Conservation (phyloP, 1,139 yeast genomes). For the Lodderomyces pseudojiufengensis region DNA sequence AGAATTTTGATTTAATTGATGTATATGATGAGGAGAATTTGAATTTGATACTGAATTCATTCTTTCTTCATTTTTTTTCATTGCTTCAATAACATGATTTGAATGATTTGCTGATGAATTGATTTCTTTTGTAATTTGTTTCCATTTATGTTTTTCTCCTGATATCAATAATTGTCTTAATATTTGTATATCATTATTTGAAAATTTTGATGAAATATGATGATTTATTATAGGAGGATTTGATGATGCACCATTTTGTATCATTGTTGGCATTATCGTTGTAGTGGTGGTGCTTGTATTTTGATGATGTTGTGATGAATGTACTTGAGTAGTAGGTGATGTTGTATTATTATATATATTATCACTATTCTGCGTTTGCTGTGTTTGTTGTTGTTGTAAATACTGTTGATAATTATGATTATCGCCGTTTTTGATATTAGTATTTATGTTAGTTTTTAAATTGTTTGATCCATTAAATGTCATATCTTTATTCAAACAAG, state of each 20-base stretch:
- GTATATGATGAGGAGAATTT: no score
- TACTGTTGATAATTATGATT: no score
- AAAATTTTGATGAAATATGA: slow-evolving; percentile 23
- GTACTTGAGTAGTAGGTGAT: no score
- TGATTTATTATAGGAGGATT: slow-evolving; percentile 13
- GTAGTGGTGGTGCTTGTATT: not conserved
- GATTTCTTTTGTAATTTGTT: slow-evolving; percentile 44
- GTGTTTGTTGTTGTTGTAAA: no score
- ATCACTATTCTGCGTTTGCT: no score
- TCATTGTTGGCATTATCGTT: slow-evolving; percentile 6
- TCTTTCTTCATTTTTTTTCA: slow-evolving; percentile 3
- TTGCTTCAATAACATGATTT: slow-evolving; percentile 18
- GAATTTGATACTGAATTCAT: not conserved
- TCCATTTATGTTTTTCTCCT: slow-evolving; percentile 48
- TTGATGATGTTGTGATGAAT: not conserved
- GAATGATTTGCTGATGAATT: slow-evolving; percentile 19
- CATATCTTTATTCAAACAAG: no score
- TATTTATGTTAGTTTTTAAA: no score
- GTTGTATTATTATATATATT: no score
- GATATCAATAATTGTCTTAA: slow-evolving; percentile 37
- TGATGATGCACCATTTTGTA: slow-evolving; percentile 15
- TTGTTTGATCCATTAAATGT: no score
- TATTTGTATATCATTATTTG: slow-evolving; percentile 36
- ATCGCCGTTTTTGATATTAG: no score
- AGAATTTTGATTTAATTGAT: slow-evolving; percentile 10